phyloP scores from a whole-genome alignment of 352 stramenopile genomes.

The Globisporangium acanthophoron region DNA sequence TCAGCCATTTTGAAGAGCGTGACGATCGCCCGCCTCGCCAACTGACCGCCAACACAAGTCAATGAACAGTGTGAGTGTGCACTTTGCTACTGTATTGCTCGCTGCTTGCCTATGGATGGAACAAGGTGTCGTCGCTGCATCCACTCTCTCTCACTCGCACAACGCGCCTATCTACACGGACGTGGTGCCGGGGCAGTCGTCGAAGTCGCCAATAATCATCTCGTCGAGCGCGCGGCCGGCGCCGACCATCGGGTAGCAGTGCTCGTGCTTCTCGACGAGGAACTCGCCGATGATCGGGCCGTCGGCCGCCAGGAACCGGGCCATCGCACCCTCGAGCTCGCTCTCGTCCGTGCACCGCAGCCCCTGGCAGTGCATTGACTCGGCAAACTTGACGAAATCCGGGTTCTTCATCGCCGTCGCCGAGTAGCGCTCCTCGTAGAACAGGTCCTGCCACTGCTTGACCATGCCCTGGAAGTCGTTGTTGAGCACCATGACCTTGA shows the following conservation, averaged over 20 bases:
- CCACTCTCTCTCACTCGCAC: slow-evolving; percentile 17
- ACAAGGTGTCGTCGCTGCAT: neutral
- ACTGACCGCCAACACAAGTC: neutral
- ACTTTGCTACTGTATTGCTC: no score
- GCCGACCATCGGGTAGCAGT: slow-evolving; percentile 94
- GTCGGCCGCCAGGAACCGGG: slow-evolving; percentile 91
- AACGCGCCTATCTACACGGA: slow-evolving; percentile 48
- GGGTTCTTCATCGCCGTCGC: slow-evolving; percentile 90
- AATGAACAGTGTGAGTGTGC: neutral
- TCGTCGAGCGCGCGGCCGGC: slow-evolving; percentile 88
- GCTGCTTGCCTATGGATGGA: no score
- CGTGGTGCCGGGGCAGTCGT: slow-evolving; percentile 89
- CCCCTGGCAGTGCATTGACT: slow-evolving; percentile 91
- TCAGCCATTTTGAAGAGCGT: neutral
- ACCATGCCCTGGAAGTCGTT: slow-evolving; percentile 98
- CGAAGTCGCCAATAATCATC: slow-evolving; percentile 96
- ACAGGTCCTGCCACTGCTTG: slow-evolving; percentile 97
- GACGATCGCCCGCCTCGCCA: no score
- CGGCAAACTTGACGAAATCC: slow-evolving; percentile 91
- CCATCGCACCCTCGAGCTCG: slow-evolving; percentile 90
- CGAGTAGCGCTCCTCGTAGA: slow-evolving; percentile 94
- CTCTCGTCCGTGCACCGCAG: slow-evolving; percentile 87
- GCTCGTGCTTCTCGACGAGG: slow-evolving; percentile 92
- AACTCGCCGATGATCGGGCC: slow-evolving; percentile 93
- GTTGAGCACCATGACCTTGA: slow-evolving; percentile 96